A percentile compares a stretch with the other conserved stretches of the same genome.
Evolutionary conservation across 345 rosid genomes (phyloP).

Genomic region (Anastatica hierochuntica): DNA sequence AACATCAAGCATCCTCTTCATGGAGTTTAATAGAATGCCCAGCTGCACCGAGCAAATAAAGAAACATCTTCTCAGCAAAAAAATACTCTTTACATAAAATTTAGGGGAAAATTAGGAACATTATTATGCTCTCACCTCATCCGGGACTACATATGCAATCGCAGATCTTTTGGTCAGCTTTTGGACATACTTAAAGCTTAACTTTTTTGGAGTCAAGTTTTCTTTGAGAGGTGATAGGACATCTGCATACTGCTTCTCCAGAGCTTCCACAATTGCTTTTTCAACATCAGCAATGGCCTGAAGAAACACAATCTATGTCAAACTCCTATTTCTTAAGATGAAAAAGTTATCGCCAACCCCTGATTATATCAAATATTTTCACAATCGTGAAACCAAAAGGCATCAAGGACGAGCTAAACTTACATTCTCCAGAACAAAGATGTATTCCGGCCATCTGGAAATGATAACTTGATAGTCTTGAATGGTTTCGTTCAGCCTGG

Average conservation of each 20-base stretch:
- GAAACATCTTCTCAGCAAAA: slow-evolving; percentile 15
- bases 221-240: slow-evolving; percentile 84
- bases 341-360: no score
- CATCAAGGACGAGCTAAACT: slow-evolving; percentile 19
- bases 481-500: slow-evolving; percentile 64
- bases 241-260: slow-evolving; percentile 94
- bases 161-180: slow-evolving; percentile 78
- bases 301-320: slow-evolving; percentile 12
- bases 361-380: background rate
- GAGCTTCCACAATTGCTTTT: slow-evolving; percentile 81
- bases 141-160: slow-evolving; percentile 64
- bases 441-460: slow-evolving; percentile 94
- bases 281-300: slow-evolving; percentile 96
- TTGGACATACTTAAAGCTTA: slow-evolving; percentile 86
- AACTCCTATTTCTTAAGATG: no score
- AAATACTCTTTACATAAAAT: background rate
- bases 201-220: slow-evolving; percentile 76
- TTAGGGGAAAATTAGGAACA: background rate
- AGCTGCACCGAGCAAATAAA: slow-evolving; percentile 36
- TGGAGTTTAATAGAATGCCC: slow-evolving; percentile 78
- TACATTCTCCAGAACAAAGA: slow-evolving; percentile 86
- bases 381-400: background rate
- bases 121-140: slow-evolving; percentile 63
- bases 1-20: slow-evolving; percentile 94
- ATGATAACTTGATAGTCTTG: slow-evolving; percentile 78